Evolutionary conservation across 1,284 basidiomycete species (phyloP).

Genomic region (Filobasidium uniguttulatum): DNA sequence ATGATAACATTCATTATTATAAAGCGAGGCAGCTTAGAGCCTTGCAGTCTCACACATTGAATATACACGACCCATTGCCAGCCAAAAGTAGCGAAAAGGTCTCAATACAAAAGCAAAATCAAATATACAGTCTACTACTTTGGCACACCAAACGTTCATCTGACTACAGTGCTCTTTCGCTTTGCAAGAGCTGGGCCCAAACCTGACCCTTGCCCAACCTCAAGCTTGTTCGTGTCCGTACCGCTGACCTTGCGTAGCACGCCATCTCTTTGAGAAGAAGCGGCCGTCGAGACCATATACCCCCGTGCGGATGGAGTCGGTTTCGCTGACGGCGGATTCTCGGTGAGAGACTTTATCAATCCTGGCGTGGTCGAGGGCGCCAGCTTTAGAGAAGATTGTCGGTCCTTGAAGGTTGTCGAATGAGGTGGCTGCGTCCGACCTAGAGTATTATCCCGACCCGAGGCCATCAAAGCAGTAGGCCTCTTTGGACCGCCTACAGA

Average conservation of each 20-base stretch:
- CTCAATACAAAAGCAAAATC: no score
- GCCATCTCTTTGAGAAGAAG: background rate
- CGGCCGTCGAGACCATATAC: background rate
- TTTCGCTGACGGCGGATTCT: background rate
- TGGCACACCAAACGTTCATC: no score
- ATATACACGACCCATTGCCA: no score
- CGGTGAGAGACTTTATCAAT: background rate
- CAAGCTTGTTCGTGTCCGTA: background rate
- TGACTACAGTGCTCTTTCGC: no score
- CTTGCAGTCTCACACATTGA: no score
- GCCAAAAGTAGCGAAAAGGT: no score
- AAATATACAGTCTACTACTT: no score
- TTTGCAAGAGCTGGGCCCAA: conserved; percentile 3
- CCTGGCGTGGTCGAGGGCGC: background rate
- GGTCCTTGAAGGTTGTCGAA: conserved; percentile 2
- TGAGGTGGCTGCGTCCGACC: background rate
- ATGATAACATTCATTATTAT: no score
- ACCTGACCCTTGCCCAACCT: conserved; percentile 7
- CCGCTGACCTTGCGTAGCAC: background rate
- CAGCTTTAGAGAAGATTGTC: background rate
- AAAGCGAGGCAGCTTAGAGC: no score
- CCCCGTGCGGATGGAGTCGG: background rate
- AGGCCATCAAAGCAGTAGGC: background rate
- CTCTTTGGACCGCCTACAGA: background rate
- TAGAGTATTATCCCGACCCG: background rate